A percentile compares a stretch with the other conserved stretches of the same genome.
Conservation (phyloP, 1,284 basidiomycete genomes). For the Quambalaria eucalypti region DNA sequence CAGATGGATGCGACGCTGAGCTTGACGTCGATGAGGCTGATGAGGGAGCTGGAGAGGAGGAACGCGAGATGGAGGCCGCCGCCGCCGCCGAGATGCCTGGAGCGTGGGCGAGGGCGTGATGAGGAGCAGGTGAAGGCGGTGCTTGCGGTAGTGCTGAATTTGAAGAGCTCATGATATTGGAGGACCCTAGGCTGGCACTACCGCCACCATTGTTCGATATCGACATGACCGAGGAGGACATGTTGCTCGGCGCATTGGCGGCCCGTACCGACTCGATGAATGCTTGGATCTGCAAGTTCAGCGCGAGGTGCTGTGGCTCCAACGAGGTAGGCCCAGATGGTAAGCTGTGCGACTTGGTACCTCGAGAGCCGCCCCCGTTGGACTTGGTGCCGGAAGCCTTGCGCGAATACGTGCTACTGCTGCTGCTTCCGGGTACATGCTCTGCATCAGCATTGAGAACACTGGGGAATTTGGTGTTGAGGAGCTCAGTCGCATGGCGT, state of each 20-base stretch:
- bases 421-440: neutral
- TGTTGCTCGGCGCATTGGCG: conserved; percentile 1
- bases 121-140: neutral
- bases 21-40: conserved; percentile 6
- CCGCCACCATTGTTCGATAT: neutral
- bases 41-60: conserved; percentile 27
- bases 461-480: conserved; percentile 51
- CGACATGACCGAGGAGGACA: neutral
- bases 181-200: neutral
- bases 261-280: conserved; percentile 74
- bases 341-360: neutral
- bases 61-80: conserved; percentile 15
- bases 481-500: conserved; percentile 58
- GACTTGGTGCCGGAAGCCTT: neutral
- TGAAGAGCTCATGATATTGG: too few species aligned
- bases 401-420: neutral
- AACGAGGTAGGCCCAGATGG: conserved; percentile 39
- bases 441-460: conserved; percentile 20
- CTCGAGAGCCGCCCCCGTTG: neutral
- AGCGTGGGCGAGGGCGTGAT: conserved; percentile 9
- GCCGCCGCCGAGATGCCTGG: conserved; percentile 16
- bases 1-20: conserved; percentile 10
- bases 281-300: conserved; percentile 72
- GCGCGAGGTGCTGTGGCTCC: conserved; percentile 62
- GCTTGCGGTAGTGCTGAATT: too few species aligned